Evolutionary conservation across 2,329 filamentous ascomycete species (phyloP), one percentile per base, ranked within the genome.

Genomic region (Fusarium aywerte): DNA sequence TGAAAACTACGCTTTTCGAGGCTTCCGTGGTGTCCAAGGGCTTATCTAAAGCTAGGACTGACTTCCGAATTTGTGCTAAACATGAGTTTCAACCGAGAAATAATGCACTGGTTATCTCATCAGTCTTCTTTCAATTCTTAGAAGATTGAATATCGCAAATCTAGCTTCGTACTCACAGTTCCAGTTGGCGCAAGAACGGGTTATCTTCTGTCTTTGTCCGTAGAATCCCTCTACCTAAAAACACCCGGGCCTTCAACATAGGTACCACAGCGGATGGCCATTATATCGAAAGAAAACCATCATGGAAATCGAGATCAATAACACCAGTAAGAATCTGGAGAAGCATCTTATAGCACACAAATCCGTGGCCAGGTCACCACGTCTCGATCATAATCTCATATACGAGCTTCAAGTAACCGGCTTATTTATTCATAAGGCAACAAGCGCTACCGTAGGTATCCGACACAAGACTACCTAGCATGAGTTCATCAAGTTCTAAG

Each of bases 401-500:
- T 35, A 21, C 7, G 18, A 10, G n/a, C n/a, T 27, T 25, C 21
- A 20, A 25, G 32, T 49, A 38, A 5, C 10, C 16, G 20, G 10
- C 43, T 39, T 21, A 7, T 56, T 36, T 16, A 42, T 62, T 25
- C 42, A 12, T 39, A 40, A 9, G n/a, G 31, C 25, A 40, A 16
- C 20, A 38, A 29, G 27, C 23, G 62, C 35, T 36, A 18, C 11
- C 11, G 16, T 45, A 35, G 31, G 31, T 25, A 29, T n/a, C 31
- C 15, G 35, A 36, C 40, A 33, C 20, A 35, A 56, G 58, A 47
- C 29, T 45, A 32, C 57, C 49, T 44, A 47, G 29, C 8, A 38
- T 32, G 38, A 16, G 29, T 62, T 40, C 20, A 56, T 36, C 48
- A 47, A 56, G 57, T 32, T 56, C 48, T 42, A 63, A 63, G 45